These are phyloP conservation scores for Melampsora larici-populina DNA, from an alignment of 1,284 basidiomycete species.

Conservation along the genomic window DNA sequence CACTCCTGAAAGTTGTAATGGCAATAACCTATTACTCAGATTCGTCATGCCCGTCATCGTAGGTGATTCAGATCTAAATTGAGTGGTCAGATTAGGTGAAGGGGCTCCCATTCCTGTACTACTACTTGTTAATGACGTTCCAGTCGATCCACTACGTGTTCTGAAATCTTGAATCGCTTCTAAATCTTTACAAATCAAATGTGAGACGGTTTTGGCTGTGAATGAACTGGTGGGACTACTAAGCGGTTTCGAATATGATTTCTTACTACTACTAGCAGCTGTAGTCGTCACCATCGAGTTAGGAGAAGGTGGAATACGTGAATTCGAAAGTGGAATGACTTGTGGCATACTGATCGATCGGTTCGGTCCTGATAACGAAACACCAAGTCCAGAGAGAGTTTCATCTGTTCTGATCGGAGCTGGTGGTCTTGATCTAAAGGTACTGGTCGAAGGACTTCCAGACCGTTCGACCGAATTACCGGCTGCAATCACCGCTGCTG, in stretches of 20 bases:
- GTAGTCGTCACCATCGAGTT: not conserved
- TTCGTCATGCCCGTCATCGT: not conserved
- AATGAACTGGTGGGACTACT: constrained; percentile 25
- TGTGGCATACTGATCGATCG: constrained; percentile 26
- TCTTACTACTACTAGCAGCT: not conserved
- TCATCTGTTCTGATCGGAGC: not conserved
- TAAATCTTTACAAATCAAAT: constrained; percentile 36
- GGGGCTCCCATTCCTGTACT: not conserved
- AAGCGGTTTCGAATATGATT: constrained; percentile 8
- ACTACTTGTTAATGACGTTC: not conserved
- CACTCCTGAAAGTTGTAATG: not conserved
- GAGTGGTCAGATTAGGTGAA: not conserved
- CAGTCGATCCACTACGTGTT: not conserved
- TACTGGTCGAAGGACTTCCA: not conserved
- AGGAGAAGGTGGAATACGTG: constrained; percentile 13
- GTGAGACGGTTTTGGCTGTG: constrained; percentile 29
- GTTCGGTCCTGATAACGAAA: not conserved
- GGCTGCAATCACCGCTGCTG: not conserved
- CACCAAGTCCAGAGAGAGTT: too few species aligned
- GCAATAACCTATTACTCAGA: not conserved
- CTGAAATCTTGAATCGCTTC: constrained; percentile 40
- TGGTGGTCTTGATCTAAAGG: not conserved
- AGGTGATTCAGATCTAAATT: not conserved
- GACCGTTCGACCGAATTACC: not conserved
- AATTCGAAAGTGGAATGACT: not conserved